These are phyloP conservation scores for Skeletonema grethae DNA, from an alignment of 108 stramenopile species.

Conservation along the genomic window DNA sequence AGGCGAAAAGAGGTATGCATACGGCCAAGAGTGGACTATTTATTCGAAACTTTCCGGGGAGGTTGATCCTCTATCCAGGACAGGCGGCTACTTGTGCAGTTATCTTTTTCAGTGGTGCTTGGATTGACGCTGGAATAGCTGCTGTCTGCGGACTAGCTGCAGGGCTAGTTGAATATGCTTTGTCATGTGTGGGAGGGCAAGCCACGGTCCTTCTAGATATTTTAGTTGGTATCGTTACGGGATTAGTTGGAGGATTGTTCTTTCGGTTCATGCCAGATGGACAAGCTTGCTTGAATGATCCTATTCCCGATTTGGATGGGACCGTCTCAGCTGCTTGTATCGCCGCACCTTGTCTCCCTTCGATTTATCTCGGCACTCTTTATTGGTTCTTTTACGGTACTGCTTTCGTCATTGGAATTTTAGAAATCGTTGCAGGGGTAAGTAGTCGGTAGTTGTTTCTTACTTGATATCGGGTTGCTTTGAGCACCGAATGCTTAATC, in stretches of 20 bases:
- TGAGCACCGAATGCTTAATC: neutral
- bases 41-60: slow-evolving; percentile 47
- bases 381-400: slow-evolving; percentile 64
- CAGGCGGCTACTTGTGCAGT: slow-evolving; percentile 51
- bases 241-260: slow-evolving; percentile 43
- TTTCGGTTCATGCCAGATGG: slow-evolving; percentile 7
- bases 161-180: slow-evolving; percentile 40
- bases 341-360: slow-evolving; percentile 30
- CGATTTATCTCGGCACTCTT: slow-evolving; percentile 51
- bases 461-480: neutral
- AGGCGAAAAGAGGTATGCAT: slow-evolving; percentile 47
- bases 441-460: neutral
- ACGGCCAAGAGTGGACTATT: slow-evolving; percentile 48
- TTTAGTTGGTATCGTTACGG: slow-evolving; percentile 41
- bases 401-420: slow-evolving; percentile 52
- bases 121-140: slow-evolving; percentile 43
- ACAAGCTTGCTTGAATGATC: neutral
- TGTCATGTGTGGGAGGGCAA: slow-evolving; percentile 27
- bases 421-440: slow-evolving; percentile 56
- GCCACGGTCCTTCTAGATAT: slow-evolving; percentile 44
- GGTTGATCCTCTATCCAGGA: slow-evolving; percentile 50
- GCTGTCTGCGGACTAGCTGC: slow-evolving; percentile 39
- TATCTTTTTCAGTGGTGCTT: slow-evolving; percentile 36
- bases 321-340: neutral
- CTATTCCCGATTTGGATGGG: too few species aligned